These are phyloP conservation scores for Aphanomyces cochlioides DNA, from an alignment of 352 stramenopile species.

Conservation along the genomic window DNA sequence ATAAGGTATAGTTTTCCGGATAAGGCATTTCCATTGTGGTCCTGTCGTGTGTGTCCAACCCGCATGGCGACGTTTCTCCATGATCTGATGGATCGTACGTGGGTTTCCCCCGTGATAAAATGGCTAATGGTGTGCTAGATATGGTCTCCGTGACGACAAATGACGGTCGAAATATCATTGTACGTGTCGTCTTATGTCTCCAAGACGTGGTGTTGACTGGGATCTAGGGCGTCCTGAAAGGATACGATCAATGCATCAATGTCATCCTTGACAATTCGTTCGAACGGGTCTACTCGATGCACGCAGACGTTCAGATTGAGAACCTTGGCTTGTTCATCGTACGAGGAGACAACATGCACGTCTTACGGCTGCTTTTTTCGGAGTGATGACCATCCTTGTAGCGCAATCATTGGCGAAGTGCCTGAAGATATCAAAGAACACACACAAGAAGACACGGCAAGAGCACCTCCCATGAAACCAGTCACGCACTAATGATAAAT, in stretches of 20 bases:
- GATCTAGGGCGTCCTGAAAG: constrained; percentile 76
- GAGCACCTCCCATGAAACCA: constrained; percentile 85
- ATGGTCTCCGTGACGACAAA: constrained; percentile 92
- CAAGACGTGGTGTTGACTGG: constrained; percentile 18
- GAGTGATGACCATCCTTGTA: constrained; percentile 31
- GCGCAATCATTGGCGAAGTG: constrained; percentile 80
- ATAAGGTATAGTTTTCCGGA: background rate
- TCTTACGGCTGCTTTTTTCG: background rate
- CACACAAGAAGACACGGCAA: constrained; percentile 85
- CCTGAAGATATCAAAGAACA: constrained; percentile 84
- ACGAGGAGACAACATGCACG: constrained; percentile 91
- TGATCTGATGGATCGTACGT: constrained; percentile 79
- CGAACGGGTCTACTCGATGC: constrained; percentile 90
- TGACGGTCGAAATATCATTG: constrained; percentile 92
- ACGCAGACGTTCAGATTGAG: constrained; percentile 85
- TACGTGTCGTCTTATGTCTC: constrained; percentile 37
- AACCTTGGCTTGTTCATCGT: constrained; percentile 92
- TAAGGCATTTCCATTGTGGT: no score
- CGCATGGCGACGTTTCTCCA: constrained; percentile 79
- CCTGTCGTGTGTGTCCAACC: background rate
- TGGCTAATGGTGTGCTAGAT: constrained; percentile 38
- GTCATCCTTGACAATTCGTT: constrained; percentile 91
- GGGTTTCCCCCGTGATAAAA: background rate
- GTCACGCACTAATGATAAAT: constrained; percentile 86
- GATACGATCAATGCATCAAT: constrained; percentile 93